Conservation (phyloP, 2,329 filamentous ascomycete species). For the Berkeleyomyces rouxiae region DNA sequence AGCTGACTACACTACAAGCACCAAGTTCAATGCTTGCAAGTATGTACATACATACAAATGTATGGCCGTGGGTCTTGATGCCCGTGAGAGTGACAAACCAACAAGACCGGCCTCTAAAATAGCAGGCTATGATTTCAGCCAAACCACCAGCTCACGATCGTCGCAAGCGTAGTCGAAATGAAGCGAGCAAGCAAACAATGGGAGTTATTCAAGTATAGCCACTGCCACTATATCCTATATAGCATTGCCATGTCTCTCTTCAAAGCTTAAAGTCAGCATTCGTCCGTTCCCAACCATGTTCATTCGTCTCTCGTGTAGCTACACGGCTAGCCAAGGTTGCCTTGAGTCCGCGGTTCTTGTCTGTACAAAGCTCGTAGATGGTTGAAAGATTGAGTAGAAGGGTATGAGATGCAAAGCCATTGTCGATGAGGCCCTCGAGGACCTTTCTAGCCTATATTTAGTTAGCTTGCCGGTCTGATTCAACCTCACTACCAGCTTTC, state of each 20-base stretch:
- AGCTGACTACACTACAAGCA: too few relatives aligned
- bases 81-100: too few relatives aligned
- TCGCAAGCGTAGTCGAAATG: too few relatives aligned
- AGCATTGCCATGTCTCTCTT: neutral
- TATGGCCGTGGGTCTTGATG: too few relatives aligned
- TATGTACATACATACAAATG: too few relatives aligned
- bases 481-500: neutral
- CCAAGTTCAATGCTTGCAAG: too few relatives aligned
- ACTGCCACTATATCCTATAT: conserved; percentile 4
- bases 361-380: conserved; percentile 80
- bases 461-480: neutral
- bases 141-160: too few relatives aligned
- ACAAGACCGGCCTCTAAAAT: too few relatives aligned
- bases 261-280: conserved; percentile 64
- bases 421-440: conserved; percentile 48
- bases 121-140: too few relatives aligned
- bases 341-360: conserved; percentile 56
- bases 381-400: conserved; percentile 81
- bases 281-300: conserved; percentile 51
- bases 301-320: conserved; percentile 38
- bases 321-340: conserved; percentile 51
- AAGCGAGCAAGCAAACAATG: too few relatives aligned
- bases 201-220: too few relatives aligned
- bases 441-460: conserved; percentile 40
- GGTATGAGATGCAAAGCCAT: conserved; percentile 54